These are phyloP conservation scores for Ascochyta koolunga DNA, from an alignment of 2,329 filamentous ascomycete genomes.

Conservation along the genomic window DNA sequence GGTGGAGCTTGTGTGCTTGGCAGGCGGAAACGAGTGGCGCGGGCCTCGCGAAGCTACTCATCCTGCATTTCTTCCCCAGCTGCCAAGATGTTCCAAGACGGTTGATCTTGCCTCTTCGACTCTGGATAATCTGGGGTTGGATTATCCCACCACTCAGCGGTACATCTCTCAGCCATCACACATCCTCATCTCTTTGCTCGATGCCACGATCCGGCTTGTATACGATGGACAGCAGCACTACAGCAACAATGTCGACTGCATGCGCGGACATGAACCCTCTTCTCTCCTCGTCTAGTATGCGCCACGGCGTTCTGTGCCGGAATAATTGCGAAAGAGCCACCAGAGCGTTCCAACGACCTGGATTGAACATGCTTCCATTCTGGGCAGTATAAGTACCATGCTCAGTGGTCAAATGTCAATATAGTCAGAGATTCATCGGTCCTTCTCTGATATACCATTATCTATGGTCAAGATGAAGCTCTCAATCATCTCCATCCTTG, in stretches of 20 bases:
- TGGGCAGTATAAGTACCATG: constrained; percentile 13
- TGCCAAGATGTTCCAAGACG: constrained; percentile 18
- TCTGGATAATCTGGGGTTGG: constrained; percentile 22
- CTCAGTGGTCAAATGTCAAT: background rate
- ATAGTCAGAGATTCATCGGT: constrained; percentile 2
- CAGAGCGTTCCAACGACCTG: constrained; percentile 5
- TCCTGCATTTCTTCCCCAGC: constrained; percentile 16
- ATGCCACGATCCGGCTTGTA: constrained; percentile 11
- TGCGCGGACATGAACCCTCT: constrained; percentile 3
- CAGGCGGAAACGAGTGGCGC: background rate
- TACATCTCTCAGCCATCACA: constrained; percentile 16
- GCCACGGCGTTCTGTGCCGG: constrained; percentile 16
- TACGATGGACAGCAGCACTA: constrained; percentile 12
- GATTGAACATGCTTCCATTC: background rate
- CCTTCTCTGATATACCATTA: constrained; percentile 1
- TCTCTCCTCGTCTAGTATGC: background rate
- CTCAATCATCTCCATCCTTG: constrained; percentile 26
- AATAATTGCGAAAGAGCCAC: constrained; percentile 17
- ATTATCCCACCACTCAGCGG: constrained; percentile 32
- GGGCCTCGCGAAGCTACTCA: background rate
- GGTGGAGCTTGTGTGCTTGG: constrained; percentile 6
- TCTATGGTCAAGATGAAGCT: constrained; percentile 32
- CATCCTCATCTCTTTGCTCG: constrained; percentile 16
- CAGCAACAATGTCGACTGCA: background rate
- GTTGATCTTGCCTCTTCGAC: constrained; percentile 20